Evolutionary conservation across 768 basidiomycete species (phyloP).

Genomic region (Paxillus rubicundulus): DNA sequence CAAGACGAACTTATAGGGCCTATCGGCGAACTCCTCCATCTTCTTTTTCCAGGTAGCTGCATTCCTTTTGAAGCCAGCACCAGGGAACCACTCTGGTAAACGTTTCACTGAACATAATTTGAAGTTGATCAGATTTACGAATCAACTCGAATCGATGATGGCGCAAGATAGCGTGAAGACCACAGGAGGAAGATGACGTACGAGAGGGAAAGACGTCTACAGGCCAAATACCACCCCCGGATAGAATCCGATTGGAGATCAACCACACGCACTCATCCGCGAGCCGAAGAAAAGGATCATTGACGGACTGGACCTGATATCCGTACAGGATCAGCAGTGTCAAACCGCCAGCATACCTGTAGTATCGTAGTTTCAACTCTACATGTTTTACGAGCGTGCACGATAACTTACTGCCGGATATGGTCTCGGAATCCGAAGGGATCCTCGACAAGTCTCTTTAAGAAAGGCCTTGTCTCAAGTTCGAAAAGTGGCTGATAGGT

Average conservation of each 20-base stretch:
- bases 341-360: slow-evolving; percentile 49
- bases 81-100: slow-evolving; percentile 67
- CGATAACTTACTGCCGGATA: slow-evolving; percentile 29
- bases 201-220: slow-evolving; percentile 39
- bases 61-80: slow-evolving; percentile 61
- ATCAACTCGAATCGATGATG: too few relatives aligned
- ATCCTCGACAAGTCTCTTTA: slow-evolving; percentile 49
- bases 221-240: slow-evolving; percentile 44
- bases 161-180: neutral
- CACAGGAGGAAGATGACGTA: slow-evolving; percentile 15
- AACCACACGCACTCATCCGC: slow-evolving; percentile 42
- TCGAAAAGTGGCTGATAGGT: slow-evolving; percentile 57
- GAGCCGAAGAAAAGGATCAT: slow-evolving; percentile 41
- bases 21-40: slow-evolving; percentile 63
- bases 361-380: neutral
- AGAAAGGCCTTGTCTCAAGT: slow-evolving; percentile 55
- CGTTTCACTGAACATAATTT: slow-evolving; percentile 38
- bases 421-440: slow-evolving; percentile 36
- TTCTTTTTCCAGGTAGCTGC: slow-evolving; percentile 60
- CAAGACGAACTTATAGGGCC: slow-evolving; percentile 59
- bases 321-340: slow-evolving; percentile 63
- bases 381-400: slow-evolving; percentile 28
- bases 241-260: slow-evolving; percentile 43
- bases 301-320: slow-evolving; percentile 41
- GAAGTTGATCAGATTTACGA: too few relatives aligned